phyloP scores from a whole-genome alignment of 169 alveolate genomes.

The Eimeria sp. region DNA sequence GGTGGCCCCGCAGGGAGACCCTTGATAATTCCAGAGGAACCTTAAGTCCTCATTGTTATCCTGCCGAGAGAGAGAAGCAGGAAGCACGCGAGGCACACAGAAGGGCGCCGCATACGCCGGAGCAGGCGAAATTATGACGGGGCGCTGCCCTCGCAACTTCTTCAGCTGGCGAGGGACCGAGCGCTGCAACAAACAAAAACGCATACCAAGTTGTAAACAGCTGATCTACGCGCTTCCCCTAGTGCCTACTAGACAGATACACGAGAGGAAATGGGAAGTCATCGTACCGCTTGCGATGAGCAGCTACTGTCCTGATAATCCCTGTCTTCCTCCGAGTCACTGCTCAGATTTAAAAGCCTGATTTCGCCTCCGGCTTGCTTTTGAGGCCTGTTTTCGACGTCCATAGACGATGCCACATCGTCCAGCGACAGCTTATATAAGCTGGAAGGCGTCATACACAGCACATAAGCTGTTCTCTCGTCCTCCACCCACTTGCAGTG shows the following conservation, averaged over 20 bases:
- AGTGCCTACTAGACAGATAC: neutral
- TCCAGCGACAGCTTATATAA: neutral
- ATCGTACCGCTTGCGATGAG: neutral
- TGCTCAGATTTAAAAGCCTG: conserved; percentile 2
- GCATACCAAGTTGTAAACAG: neutral
- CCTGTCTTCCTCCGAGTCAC: conserved; percentile 40
- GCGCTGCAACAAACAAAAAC: conserved; percentile 8
- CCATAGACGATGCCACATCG: neutral
- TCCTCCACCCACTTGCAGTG: conserved; percentile 44
- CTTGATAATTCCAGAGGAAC: neutral
- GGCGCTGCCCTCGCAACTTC: neutral
- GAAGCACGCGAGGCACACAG: conserved; percentile 65
- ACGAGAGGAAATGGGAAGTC: neutral
- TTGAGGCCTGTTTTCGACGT: neutral
- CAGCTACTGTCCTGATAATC: neutral
- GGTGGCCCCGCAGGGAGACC: conserved; percentile 3
- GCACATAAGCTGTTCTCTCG: neutral
- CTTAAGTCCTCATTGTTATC: neutral
- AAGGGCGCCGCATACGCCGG: conserved; percentile 28
- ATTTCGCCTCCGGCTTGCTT: neutral
- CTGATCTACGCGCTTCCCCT: neutral
- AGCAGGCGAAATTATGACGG: neutral
- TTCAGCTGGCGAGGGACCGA: conserved; percentile 8
- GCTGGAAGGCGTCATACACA: conserved; percentile 19
- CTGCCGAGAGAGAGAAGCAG: conserved; percentile 9